phyloP scores from a whole-genome alignment of 2,329 filamentous ascomycete genomes.

The Colletotrichum cordylinicola region DNA sequence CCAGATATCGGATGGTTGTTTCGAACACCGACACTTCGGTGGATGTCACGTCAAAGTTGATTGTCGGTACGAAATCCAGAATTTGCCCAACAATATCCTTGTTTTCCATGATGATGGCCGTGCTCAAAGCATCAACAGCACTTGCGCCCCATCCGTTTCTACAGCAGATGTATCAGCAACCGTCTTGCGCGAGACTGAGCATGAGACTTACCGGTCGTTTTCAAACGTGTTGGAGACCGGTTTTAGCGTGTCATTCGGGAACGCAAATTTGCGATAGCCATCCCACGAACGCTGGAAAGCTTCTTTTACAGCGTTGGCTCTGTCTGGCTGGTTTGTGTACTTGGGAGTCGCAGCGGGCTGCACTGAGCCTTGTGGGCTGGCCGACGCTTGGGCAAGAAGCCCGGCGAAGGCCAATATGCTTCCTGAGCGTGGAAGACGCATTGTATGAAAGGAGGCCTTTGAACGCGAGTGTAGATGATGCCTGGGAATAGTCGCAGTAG shows the following conservation, averaged over 20 bases:
- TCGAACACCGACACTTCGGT: conserved; percentile 80
- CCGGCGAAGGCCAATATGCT: not conserved
- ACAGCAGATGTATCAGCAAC: conserved; percentile 20
- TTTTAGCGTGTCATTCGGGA: conserved; percentile 76
- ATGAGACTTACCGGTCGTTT: conserved; percentile 68
- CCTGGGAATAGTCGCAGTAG: not conserved
- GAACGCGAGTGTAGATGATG: not conserved
- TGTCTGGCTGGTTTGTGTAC: conserved; percentile 37
- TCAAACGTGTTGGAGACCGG: conserved; percentile 69
- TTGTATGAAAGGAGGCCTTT: not conserved
- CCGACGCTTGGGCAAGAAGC: not conserved
- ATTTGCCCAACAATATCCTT: conserved; percentile 72
- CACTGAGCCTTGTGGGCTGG: not conserved
- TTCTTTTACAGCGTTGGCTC: conserved; percentile 68
- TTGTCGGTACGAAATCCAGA: conserved; percentile 70
- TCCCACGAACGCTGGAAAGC: conserved; percentile 76
- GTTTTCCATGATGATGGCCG: conserved; percentile 79
- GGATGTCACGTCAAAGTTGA: conserved; percentile 72
- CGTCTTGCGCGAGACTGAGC: not conserved
- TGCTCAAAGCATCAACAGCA: conserved; percentile 80
- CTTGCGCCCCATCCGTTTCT: conserved; percentile 88
- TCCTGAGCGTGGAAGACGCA: not conserved
- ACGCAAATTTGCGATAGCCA: conserved; percentile 76
- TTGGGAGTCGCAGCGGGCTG: not conserved
- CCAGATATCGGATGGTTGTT: conserved; percentile 88